These are phyloP conservation scores for Calonectria montana DNA, from an alignment of 2,329 filamentous ascomycete species.

Conservation along the genomic window DNA sequence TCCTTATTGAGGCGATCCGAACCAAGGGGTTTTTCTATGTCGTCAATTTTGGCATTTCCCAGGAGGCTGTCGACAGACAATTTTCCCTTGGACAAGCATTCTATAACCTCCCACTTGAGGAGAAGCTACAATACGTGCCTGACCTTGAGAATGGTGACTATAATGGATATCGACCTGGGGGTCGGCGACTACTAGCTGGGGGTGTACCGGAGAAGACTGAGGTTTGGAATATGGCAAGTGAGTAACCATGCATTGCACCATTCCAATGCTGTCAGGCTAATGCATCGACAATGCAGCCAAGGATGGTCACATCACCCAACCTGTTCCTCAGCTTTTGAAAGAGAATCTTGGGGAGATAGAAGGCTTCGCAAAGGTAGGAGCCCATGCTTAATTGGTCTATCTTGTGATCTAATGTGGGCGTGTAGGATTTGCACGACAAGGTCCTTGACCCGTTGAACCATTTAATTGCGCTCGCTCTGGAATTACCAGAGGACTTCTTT, in stretches of 20 bases:
- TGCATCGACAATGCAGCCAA: constrained; percentile 32
- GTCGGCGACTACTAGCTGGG: constrained; percentile 46
- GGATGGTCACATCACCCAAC: constrained; percentile 40
- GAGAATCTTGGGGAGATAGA: constrained; percentile 28
- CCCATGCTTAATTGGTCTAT: neutral
- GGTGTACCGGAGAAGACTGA: constrained; percentile 55
- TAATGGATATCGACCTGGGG: constrained; percentile 66
- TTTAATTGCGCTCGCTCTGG: constrained; percentile 70
- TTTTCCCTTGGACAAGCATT: constrained; percentile 70
- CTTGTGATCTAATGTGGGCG: neutral
- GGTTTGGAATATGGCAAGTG: constrained; percentile 53
- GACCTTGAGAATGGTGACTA: constrained; percentile 64
- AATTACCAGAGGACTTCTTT: constrained; percentile 69
- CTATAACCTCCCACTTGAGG: constrained; percentile 62
- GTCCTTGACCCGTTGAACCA: constrained; percentile 68
- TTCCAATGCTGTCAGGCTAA: neutral
- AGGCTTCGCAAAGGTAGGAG: constrained; percentile 28
- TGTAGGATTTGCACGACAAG: constrained; percentile 59
- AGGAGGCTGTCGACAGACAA: constrained; percentile 68
- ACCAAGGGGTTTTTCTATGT: constrained; percentile 52
- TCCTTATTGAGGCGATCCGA: constrained; percentile 48
- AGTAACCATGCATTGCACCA: constrained; percentile 4
- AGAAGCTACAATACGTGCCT: constrained; percentile 67
- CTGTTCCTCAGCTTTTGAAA: constrained; percentile 13
- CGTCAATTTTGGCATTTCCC: constrained; percentile 69